Evolutionary conservation across 305 asterid genomes (phyloP), one percentile per base, ranked within the genome.

Genomic region (Petunia hybrid): DNA sequence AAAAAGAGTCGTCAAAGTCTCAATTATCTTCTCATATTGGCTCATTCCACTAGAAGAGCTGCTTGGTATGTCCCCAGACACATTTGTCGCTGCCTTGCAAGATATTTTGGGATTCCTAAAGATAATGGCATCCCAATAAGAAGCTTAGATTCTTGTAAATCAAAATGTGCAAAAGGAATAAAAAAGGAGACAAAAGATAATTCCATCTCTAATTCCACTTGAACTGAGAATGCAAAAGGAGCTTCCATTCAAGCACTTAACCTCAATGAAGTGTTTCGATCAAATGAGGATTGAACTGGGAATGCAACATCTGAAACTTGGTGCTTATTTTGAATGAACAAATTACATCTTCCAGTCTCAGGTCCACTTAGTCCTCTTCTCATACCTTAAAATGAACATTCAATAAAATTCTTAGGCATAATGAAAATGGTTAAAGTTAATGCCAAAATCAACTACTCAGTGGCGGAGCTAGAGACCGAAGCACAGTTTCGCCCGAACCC

Each of bases 1-100:
- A 87, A 95, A 95, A 80, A 95, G 95, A 65, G 97, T 94, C 6
- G 97, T 95, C 90, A 95, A 87, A 65, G 96, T 91, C 85, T 95
- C 99, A 78, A 95, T 90, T 85, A 95, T 89, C 89, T 80, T 91
- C 90, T 94, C 98, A 78, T 95, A 94, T 87, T 82, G 91, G 88
- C 89, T 91, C 93, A 91, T 85, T 86, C 84, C 87, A 83, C 82
- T 81, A 65, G 94, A 89, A 84, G 87, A 35, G 81, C 86, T 88
- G 86, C 89, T 83, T 67, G 94, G 87, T 81, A 90, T 67, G 86
- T 95, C 98, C 84, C 92, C 98, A 64, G 98, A 85, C 78, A 80
- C 89, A 82, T 87, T 82, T 74, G 97, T 78, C 16, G 98, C 83
- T 76, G 97, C 94, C 86, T 89, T 89, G 89, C 98, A 91, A 80